phyloP scores from a whole-genome alignment of 805 yeast genomes.

The Tetrapisispora namnaoensis region DNA sequence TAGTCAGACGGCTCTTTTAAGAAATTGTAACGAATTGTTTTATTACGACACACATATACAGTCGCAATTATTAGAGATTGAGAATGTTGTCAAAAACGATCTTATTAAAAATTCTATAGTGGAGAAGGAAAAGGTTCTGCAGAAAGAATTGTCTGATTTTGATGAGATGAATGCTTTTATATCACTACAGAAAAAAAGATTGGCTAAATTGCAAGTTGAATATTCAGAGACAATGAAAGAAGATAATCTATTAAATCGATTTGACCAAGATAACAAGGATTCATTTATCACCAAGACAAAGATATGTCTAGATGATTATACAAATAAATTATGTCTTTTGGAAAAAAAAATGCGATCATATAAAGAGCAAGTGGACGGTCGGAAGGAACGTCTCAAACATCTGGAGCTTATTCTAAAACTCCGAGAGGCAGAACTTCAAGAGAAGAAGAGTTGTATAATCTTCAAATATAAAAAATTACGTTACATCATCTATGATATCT shows the following conservation, averaged over 20 bases:
- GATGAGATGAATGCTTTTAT: slow-evolving; percentile 9
- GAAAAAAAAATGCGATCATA: slow-evolving; percentile 21
- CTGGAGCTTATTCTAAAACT: slow-evolving; percentile 19
- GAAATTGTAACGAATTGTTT: slow-evolving; percentile 13
- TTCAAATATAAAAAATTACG: slow-evolving; percentile 1
- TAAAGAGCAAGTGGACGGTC: slow-evolving; percentile 11
- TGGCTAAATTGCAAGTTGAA: slow-evolving; percentile 19
- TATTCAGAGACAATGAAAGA: slow-evolving; percentile 22
- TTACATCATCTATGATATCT: slow-evolving; percentile 6
- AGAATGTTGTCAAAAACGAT: slow-evolving; percentile 16
- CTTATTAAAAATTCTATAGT: slow-evolving; percentile 13
- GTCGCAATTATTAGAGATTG: slow-evolving; percentile 16
- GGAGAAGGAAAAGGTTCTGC: slow-evolving; percentile 21
- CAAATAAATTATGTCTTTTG: slow-evolving; percentile 20
- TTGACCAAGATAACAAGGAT: slow-evolving; percentile 18
- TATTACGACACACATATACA: slow-evolving; percentile 19
- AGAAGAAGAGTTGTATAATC: slow-evolving; percentile 3
- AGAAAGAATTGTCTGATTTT: slow-evolving; percentile 21
- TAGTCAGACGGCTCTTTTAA: slow-evolving; percentile 2
- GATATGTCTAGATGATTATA: slow-evolving; percentile 8
- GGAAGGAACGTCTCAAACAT: slow-evolving; percentile 20
- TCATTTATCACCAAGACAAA: slow-evolving; percentile 19
- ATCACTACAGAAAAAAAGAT: slow-evolving; percentile 2
- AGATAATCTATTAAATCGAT: slow-evolving; percentile 19
- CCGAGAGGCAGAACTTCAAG: slow-evolving; percentile 5